A percentile compares a stretch with the other conserved stretches of the same genome.
Conservation (phyloP, 164 flowering plant species). For the Magnolia kwangsiensis region DNA sequence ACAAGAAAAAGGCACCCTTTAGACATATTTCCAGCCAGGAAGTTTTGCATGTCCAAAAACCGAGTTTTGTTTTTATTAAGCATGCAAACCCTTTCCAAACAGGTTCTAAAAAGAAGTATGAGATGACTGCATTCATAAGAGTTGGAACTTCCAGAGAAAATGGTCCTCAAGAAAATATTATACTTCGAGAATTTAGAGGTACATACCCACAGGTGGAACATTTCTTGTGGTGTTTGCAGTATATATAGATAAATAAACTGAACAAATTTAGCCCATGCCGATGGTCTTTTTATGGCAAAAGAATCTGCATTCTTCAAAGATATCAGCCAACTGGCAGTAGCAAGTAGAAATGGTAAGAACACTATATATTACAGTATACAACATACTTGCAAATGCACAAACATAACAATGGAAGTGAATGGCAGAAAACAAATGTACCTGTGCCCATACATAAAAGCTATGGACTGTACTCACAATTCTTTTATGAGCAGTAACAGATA, state of each 20-base stretch:
- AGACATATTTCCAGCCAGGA: too few relatives aligned
- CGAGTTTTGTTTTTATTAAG: too few relatives aligned
- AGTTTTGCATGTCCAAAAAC: not conserved
- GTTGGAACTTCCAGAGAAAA: not conserved
- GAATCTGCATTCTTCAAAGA: conserved; percentile 57
- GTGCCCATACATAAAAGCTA: not conserved
- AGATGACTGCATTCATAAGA: not conserved
- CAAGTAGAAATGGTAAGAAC: not conserved
- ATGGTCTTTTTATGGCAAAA: conserved; percentile 96
- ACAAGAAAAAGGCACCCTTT: not conserved
- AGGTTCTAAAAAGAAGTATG: not conserved
- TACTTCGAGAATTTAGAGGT: not conserved
- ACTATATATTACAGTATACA: not conserved
- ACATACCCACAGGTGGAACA: conserved; percentile 98
- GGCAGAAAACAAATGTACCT: not conserved
- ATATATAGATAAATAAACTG: conserved; percentile 92
- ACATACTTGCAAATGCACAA: not conserved
- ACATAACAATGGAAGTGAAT: not conserved
- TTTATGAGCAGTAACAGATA: not conserved
- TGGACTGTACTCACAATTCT: not conserved
- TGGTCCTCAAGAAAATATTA: not conserved
- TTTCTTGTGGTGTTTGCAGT: conserved; percentile 88
- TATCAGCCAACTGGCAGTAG: not conserved
- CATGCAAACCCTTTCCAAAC: not conserved
- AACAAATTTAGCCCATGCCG: conserved; percentile 95